phyloP scores from a whole-genome alignment of 345 rosid genomes.

The Conringia planisiliqua region DNA sequence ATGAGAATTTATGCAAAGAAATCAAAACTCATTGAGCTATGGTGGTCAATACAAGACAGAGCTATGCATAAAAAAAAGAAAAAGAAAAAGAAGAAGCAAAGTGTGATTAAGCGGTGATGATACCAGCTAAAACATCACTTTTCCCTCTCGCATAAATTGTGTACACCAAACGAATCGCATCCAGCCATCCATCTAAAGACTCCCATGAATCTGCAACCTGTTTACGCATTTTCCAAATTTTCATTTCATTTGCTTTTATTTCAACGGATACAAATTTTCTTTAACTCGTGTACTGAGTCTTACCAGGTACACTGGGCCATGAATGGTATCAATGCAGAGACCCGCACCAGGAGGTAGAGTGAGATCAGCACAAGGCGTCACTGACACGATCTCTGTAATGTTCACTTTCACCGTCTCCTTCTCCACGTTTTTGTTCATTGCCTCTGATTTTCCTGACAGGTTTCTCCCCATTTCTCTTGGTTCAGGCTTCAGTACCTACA shows the following conservation, averaged over 20 bases:
- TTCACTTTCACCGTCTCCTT: constrained; percentile 60
- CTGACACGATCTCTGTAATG: constrained; percentile 76
- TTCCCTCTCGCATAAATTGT: constrained; percentile 91
- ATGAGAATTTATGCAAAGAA: neutral
- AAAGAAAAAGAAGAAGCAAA: too few relatives aligned
- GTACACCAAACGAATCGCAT: constrained; percentile 85
- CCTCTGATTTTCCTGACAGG: constrained; percentile 54
- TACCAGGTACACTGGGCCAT: constrained; percentile 82
- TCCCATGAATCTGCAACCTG: constrained; percentile 99
- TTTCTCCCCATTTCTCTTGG: constrained; percentile 51
- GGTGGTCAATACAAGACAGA: constrained; percentile 1
- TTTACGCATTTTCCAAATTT: neutral
- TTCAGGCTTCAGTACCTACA: constrained; percentile 55
- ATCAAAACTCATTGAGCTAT: neutral
- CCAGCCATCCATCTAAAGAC: constrained; percentile 92
- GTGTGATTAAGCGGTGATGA: constrained; percentile 55
- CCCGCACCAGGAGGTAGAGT: constrained; percentile 98
- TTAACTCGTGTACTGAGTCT: constrained; percentile 23
- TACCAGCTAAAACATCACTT: constrained; percentile 84
- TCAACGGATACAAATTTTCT: neutral
- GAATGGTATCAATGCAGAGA: constrained; percentile 79
- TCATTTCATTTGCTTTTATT: neutral
- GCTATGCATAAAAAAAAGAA: neutral
- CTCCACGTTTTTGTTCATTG: constrained; percentile 38
- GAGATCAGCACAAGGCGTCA: constrained; percentile 84